These are phyloP conservation scores for Thermomucor indicae-seudaticae DNA, from an alignment of 371 early-diverging fungal genomes.

Conservation along the genomic window DNA sequence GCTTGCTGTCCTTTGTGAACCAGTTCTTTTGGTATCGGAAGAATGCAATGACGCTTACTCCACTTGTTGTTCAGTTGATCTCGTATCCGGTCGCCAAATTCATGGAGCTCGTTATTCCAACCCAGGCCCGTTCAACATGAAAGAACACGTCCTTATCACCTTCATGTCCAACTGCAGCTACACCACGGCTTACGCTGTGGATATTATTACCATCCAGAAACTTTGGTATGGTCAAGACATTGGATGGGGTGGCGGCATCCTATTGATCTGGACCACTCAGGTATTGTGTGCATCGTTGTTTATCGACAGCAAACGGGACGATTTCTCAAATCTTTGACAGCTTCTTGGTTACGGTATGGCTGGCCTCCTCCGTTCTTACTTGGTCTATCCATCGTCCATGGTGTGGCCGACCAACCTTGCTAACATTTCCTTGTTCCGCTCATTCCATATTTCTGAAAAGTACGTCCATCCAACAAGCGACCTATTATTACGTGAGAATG, in stretches of 20 bases:
- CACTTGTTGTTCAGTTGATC: conserved; percentile 56
- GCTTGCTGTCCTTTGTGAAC: conserved; percentile 62
- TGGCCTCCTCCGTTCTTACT: conserved; percentile 67
- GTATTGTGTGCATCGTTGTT: conserved; percentile 6
- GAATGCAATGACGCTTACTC: conserved; percentile 42
- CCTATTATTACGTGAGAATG: too few species aligned
- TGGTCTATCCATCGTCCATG: conserved; percentile 85
- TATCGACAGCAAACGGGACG: background rate
- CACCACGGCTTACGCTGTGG: conserved; percentile 68
- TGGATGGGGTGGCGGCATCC: conserved; percentile 54
- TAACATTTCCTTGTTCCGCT: conserved; percentile 67
- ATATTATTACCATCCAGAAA: conserved; percentile 68
- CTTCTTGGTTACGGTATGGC: conserved; percentile 80
- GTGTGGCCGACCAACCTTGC: conserved; percentile 80
- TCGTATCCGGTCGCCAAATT: conserved; percentile 63
- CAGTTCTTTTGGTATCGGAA: conserved; percentile 76
- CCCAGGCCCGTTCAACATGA: conserved; percentile 84
- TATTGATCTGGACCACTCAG: conserved; percentile 69
- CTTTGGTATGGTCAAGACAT: conserved; percentile 58
- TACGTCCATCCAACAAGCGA: background rate
- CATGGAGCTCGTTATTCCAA: conserved; percentile 60
- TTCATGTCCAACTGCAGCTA: conserved; percentile 55
- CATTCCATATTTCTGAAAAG: conserved; percentile 57
- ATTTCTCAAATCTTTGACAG: background rate
- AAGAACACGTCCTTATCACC: conserved; percentile 81